Evolutionary conservation across 345 rosid genomes (phyloP).

Genomic region (Gossypium turneri): DNA sequence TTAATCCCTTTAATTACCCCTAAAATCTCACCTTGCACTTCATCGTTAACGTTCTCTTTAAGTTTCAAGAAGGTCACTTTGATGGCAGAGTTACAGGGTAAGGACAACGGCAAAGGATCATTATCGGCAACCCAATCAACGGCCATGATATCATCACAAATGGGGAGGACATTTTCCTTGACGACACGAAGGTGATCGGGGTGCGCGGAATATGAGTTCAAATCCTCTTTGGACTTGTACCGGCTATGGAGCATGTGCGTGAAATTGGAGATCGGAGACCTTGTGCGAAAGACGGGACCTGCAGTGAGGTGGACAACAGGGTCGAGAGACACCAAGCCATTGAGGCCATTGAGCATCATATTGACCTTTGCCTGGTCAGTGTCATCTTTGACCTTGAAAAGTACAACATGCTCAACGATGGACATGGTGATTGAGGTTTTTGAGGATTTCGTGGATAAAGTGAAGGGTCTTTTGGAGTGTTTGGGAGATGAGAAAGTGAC

Average conservation of each 20-base stretch:
- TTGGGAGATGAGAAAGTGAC: conserved; percentile 25
- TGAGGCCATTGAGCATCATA: conserved; percentile 56
- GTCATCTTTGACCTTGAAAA: conserved; percentile 63
- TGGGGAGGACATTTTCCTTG: conserved; percentile 49
- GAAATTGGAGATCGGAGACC: conserved; percentile 45
- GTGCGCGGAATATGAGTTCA: conserved; percentile 47
- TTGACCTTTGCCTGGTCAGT: conserved; percentile 39
- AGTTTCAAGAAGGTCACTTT: conserved; percentile 47
- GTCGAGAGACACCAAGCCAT: conserved; percentile 48
- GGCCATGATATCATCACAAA: conserved; percentile 79
- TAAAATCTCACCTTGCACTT: conserved; percentile 46
- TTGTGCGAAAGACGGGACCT: conserved; percentile 47
- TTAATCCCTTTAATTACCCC: conserved; percentile 47
- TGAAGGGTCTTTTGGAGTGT: conserved; percentile 3
- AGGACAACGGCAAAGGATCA: conserved; percentile 21
- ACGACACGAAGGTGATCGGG: conserved; percentile 60
- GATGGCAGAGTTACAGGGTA: conserved; percentile 42
- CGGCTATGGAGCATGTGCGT: conserved; percentile 96
- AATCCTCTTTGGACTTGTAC: conserved; percentile 55
- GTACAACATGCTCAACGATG: conserved; percentile 70
- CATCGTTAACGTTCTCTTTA: conserved; percentile 43
- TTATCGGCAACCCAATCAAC: conserved; percentile 66
- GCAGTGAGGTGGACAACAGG: conserved; percentile 59
- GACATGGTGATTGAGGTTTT: conserved; percentile 33
- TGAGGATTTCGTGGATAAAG: conserved; percentile 18